Conservation (phyloP, 106 monocot species). For the Narthecium ossifragum region DNA sequence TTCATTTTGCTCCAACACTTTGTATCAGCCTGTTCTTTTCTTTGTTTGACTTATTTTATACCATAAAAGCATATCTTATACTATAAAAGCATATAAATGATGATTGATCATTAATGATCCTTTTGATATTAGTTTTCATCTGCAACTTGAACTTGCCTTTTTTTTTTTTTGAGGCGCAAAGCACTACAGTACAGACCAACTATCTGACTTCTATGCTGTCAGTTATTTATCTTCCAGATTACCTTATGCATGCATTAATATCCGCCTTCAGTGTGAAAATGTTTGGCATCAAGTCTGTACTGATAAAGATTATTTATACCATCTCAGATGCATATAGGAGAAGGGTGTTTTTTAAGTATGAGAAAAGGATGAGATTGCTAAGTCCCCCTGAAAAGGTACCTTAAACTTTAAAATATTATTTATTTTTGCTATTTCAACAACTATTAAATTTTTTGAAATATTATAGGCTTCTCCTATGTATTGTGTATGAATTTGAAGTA, state of each 20-base stretch:
- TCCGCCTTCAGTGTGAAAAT: neutral
- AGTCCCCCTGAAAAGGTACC: conserved; percentile 93
- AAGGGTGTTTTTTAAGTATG: conserved; percentile 94
- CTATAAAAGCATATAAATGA: too few species aligned
- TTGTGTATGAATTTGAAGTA: neutral
- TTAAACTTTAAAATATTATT: neutral
- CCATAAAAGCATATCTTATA: too few species aligned
- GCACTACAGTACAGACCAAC: too few species aligned
- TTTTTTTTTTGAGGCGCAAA: neutral
- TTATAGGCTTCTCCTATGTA: neutral
- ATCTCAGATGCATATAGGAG: conserved; percentile 33
- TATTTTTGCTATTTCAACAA: neutral
- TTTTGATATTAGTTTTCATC: neutral
- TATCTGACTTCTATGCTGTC: too few species aligned
- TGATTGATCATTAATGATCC: too few species aligned
- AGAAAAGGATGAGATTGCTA: conserved; percentile 71
- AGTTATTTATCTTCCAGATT: neutral
- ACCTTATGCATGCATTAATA: too few species aligned
- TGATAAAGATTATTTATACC: neutral
- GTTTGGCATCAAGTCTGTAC: neutral
- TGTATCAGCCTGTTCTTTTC: too few species aligned
- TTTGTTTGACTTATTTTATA: too few species aligned
- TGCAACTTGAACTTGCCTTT: neutral
- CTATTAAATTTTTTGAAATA: neutral
- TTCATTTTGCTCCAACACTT: too few species aligned